These are phyloP conservation scores for Pontederia paniculata DNA, from an alignment of 176 grass and related monocot species.

Conservation along the genomic window DNA sequence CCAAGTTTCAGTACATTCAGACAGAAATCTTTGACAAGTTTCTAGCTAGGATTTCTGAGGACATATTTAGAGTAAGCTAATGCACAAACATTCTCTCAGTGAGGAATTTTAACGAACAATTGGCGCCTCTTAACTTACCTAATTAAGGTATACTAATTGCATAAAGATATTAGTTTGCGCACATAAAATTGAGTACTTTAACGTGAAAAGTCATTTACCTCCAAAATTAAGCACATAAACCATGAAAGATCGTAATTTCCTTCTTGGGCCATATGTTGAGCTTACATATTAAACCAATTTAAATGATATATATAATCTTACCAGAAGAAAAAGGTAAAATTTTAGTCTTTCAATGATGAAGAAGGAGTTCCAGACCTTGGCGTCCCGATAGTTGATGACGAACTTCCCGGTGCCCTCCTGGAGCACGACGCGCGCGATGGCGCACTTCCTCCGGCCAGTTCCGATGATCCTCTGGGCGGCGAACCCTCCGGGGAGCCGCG, in stretches of 20 bases:
- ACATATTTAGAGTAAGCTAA: too few species aligned
- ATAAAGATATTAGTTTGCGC: too few species aligned
- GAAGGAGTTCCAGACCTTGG: slow-evolving; percentile 32
- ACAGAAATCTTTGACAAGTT: too few species aligned
- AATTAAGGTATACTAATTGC: too few species aligned
- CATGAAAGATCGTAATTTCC: not conserved
- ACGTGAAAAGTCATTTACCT: too few species aligned
- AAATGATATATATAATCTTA: not conserved
- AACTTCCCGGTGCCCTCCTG: slow-evolving; percentile 84
- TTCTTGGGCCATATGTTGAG: not conserved
- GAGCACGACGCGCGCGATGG: slow-evolving; percentile 75
- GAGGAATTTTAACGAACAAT: too few species aligned
- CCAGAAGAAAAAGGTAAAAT: not conserved
- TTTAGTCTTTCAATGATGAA: not conserved
- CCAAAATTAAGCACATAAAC: too few species aligned
- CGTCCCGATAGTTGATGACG: slow-evolving; percentile 90
- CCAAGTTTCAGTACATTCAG: too few species aligned
- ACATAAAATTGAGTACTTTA: too few species aligned
- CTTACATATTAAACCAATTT: not conserved
- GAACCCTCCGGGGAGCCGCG: slow-evolving; percentile 67
- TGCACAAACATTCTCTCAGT: too few species aligned
- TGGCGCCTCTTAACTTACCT: too few species aligned
- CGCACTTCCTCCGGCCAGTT: slow-evolving; percentile 78
- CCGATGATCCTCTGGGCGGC: slow-evolving; percentile 84
- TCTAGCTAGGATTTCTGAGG: too few species aligned